phyloP scores from a whole-genome alignment of 352 stramenopile species.

The Phytophthora melonis region DNA sequence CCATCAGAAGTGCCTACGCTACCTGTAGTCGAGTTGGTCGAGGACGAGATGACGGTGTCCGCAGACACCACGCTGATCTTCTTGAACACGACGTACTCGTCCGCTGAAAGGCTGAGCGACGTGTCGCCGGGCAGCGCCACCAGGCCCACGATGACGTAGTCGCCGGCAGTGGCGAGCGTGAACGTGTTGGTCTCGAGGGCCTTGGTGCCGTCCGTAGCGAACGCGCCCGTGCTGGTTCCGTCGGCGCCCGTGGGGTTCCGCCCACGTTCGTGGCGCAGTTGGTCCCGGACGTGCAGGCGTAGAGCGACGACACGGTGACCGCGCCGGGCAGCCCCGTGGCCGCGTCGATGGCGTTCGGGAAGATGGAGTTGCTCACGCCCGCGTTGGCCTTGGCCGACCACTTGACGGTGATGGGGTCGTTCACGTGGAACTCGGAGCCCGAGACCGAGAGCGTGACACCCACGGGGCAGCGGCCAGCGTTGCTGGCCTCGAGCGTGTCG shows the following conservation, averaged over 20 bases:
- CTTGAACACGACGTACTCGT: slow-evolving; percentile 75
- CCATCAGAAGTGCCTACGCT: slow-evolving; percentile 27
- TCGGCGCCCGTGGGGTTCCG: slow-evolving; percentile 44
- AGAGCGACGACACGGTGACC: slow-evolving; percentile 58
- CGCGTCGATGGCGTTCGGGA: slow-evolving; percentile 70
- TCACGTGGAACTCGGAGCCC: slow-evolving; percentile 56
- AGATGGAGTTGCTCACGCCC: slow-evolving; percentile 57
- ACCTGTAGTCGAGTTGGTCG: slow-evolving; percentile 34
- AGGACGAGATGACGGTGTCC: slow-evolving; percentile 45
- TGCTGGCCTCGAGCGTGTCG: slow-evolving; percentile 54
- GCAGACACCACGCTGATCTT: slow-evolving; percentile 72
- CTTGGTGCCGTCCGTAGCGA: slow-evolving; percentile 55
- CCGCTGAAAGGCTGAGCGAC: slow-evolving; percentile 54
- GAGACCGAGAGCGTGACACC: slow-evolving; percentile 51
- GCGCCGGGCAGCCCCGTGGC: slow-evolving; percentile 40
- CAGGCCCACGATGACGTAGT: slow-evolving; percentile 75
- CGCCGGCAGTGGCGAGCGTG: slow-evolving; percentile 53
- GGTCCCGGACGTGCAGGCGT: slow-evolving; percentile 67
- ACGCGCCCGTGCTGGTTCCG: slow-evolving; percentile 47
- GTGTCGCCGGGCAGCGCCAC: slow-evolving; percentile 67
- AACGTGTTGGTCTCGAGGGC: slow-evolving; percentile 59
- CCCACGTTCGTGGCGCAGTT: slow-evolving; percentile 69
- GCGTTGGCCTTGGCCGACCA: slow-evolving; percentile 53
- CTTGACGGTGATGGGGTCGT: slow-evolving; percentile 59
- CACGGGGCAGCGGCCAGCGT: slow-evolving; percentile 65